These are phyloP conservation scores for Purpureocillium lavendulum DNA, from an alignment of 2,329 filamentous ascomycete species.

Conservation along the genomic window DNA sequence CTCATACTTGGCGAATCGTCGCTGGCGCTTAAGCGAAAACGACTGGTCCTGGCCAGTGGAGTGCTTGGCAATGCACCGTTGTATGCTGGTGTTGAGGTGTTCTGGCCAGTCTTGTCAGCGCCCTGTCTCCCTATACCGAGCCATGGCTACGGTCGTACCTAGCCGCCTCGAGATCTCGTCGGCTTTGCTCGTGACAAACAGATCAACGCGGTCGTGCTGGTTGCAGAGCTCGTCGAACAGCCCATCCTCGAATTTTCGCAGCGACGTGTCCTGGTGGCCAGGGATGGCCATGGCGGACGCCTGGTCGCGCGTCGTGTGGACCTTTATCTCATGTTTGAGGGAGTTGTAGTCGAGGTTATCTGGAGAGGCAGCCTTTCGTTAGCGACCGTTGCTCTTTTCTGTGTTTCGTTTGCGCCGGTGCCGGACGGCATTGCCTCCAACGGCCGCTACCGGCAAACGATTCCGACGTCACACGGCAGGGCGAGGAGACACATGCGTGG, in stretches of 20 bases:
- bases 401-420: neutral
- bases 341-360: constrained; percentile 88
- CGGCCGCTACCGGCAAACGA: too few relatives aligned
- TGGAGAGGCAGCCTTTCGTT: constrained; percentile 18
- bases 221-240: constrained; percentile 63
- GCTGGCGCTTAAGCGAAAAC: constrained; percentile 37
- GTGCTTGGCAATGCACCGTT: constrained; percentile 37
- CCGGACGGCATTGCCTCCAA: too few relatives aligned
- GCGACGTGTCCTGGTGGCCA: constrained; percentile 53
- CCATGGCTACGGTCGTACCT: constrained; percentile 33
- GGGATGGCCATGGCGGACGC: constrained; percentile 66
- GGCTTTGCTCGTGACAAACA: constrained; percentile 74
- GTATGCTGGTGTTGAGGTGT: constrained; percentile 38
- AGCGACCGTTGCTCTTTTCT: too few relatives aligned
- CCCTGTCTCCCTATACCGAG: neutral
- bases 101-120: constrained; percentile 26
- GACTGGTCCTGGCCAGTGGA: constrained; percentile 21
- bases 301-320: constrained; percentile 63
- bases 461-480: too few relatives aligned
- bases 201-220: constrained; percentile 68
- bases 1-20: constrained; percentile 45
- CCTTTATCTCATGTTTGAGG: constrained; percentile 77
- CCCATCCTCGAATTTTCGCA: constrained; percentile 59
- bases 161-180: constrained; percentile 67
- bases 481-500: neutral